phyloP scores from a whole-genome alignment of 768 basidiomycete species.

The Calocybe cyanea region DNA sequence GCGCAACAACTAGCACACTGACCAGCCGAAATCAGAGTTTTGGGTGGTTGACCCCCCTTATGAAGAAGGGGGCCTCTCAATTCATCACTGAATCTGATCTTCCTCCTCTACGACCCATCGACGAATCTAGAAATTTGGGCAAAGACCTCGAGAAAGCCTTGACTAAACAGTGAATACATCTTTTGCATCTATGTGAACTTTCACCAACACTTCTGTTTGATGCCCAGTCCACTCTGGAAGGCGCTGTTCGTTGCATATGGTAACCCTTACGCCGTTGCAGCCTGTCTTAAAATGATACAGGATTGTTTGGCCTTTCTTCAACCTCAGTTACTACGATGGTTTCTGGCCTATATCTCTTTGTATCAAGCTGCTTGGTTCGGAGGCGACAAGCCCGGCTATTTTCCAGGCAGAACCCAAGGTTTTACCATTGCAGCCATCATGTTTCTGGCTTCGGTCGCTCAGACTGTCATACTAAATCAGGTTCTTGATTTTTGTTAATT shows the following conservation, averaged over 20 bases:
- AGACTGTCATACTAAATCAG: slow-evolving; percentile 80
- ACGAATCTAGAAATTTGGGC: slow-evolving; percentile 71
- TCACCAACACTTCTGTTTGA: not conserved
- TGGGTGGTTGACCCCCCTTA: slow-evolving; percentile 78
- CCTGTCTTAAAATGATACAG: slow-evolving; percentile 67
- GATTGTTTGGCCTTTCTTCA: slow-evolving; percentile 82
- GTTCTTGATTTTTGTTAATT: slow-evolving; percentile 25
- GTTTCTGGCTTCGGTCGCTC: slow-evolving; percentile 76
- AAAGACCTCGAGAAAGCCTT: slow-evolving; percentile 56
- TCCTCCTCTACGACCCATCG: slow-evolving; percentile 62
- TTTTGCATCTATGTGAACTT: not conserved
- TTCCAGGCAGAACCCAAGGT: slow-evolving; percentile 52
- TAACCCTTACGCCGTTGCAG: slow-evolving; percentile 62
- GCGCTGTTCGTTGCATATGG: slow-evolving; percentile 81
- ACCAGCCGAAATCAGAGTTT: slow-evolving; percentile 51
- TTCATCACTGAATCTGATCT: slow-evolving; percentile 86
- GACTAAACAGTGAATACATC: slow-evolving; percentile 51
- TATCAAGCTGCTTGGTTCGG: slow-evolving; percentile 57
- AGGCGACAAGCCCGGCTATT: slow-evolving; percentile 16
- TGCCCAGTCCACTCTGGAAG: slow-evolving; percentile 60
- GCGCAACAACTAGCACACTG: not conserved
- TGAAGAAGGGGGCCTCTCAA: slow-evolving; percentile 61
- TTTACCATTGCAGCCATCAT: slow-evolving; percentile 74
- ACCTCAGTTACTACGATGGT: slow-evolving; percentile 77
- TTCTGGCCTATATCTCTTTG: slow-evolving; percentile 76